Evolutionary conservation across 495 filamentous ascomycete species (phyloP), one percentile per base, ranked within the genome.

Genomic region (Penicillium egyptiacum): DNA sequence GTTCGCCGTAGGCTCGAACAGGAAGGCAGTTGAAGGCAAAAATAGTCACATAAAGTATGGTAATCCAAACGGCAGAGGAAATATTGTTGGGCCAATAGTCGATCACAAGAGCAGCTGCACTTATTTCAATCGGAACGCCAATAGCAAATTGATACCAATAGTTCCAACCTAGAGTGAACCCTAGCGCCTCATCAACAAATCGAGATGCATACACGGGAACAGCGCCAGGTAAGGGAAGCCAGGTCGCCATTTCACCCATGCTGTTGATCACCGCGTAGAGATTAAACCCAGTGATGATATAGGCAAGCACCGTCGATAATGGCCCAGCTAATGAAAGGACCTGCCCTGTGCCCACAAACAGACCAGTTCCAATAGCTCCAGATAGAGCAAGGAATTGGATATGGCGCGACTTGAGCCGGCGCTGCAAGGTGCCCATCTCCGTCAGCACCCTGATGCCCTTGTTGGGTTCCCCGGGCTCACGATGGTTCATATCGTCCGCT

Each of bases 111-210:
- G 83, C 78, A 4, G 87, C 83, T 2, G 85, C 86, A 9, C 81
- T 82, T 11, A 90, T 83, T 58, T 88, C 86, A 31, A 86, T 77
- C 31, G 83, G 85, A 39, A 85, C 81, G 0, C 83, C 86, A 28
- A 86, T 82, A 23, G 76, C 68, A 62, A 62, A 69, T 16, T 66
- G 56, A 60, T 80, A 80, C 77, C 77, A 81, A 49, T 57, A 85
- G 54, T 88, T 88, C 85, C 86, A 90, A 16, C 86, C 86, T 42
- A 88, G 78, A 10, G 86, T 82, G 59, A 90, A 89, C 19, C 86
- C 86, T 42, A 90, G 68, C 19, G 83, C 82, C 41, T 79, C 75
- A 58, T 88, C 85, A 50, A 85, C 79, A 55, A 87, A 91, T 40
- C 86, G 76, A 26, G 82, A 77, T 43, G 83, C 84, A 69, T 86